A percentile compares a stretch with the other conserved stretches of the same genome.
Conservation (phyloP, 495 filamentous ascomycete genomes). For the Daldinia decipiens region DNA sequence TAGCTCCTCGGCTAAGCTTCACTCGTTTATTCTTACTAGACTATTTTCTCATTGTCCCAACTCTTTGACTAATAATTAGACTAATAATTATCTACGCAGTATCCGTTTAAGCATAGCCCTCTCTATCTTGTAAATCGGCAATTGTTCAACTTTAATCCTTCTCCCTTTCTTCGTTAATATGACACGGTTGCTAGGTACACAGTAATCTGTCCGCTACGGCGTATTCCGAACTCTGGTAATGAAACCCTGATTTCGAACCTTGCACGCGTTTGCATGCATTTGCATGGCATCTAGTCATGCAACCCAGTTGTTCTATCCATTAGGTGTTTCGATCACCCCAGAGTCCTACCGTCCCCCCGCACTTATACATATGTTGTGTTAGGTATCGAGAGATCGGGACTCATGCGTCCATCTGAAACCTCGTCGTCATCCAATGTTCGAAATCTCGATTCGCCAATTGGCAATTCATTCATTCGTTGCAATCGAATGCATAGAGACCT, state of each 20-base stretch:
- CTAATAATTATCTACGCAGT: background rate
- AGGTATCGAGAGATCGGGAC: background rate
- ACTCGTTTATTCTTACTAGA: no score
- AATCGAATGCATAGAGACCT: background rate
- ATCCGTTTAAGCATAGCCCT: background rate
- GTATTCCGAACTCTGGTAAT: background rate
- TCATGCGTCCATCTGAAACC: constrained; percentile 1
- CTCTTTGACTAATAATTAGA: no score
- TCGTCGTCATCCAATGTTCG: background rate
- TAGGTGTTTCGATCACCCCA: background rate
- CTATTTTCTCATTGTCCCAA: no score
- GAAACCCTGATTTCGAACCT: background rate
- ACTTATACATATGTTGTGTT: constrained; percentile 6
- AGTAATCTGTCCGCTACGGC: background rate
- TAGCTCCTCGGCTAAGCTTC: background rate
- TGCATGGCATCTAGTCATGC: background rate
- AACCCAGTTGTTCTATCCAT: background rate
- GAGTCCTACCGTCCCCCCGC: constrained; percentile 13
- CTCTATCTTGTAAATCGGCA: background rate
- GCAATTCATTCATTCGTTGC: background rate
- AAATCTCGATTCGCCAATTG: constrained; percentile 22
- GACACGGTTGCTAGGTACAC: background rate
- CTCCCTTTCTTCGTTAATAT: background rate
- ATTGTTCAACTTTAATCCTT: background rate
- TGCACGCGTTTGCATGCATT: constrained; percentile 6